Evolutionary conservation across 2,329 filamentous ascomycete genomes (phyloP).

Genomic region (Cladosporium oxysporum): DNA sequence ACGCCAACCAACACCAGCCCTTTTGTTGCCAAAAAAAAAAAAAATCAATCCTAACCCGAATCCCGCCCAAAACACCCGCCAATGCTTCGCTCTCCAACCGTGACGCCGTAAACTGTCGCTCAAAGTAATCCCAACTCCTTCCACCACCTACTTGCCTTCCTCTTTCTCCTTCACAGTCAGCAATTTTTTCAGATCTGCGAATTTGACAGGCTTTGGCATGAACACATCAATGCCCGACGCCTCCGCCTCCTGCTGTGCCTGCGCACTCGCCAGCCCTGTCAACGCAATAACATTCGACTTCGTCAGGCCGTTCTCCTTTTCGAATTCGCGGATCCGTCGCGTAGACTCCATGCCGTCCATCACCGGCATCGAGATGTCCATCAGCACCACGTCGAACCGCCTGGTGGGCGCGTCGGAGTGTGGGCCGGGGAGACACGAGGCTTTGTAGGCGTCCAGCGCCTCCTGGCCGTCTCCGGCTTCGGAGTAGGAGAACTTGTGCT

Average conservation of each 20-base stretch:
- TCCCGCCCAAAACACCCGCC: neutral
- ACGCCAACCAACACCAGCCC: neutral
- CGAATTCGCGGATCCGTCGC: slow-evolving; percentile 27
- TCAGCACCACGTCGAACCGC: slow-evolving; percentile 48
- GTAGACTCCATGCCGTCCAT: slow-evolving; percentile 31
- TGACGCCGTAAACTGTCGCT: neutral
- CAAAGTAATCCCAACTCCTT: neutral
- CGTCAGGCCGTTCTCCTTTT: slow-evolving; percentile 21
- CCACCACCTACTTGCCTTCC: neutral
- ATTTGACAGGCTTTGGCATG: slow-evolving; percentile 36
- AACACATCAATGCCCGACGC: slow-evolving; percentile 35
- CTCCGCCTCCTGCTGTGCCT: slow-evolving; percentile 32
- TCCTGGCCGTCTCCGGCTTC: slow-evolving; percentile 50
- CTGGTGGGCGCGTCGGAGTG: neutral
- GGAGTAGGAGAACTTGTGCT: slow-evolving; percentile 7
- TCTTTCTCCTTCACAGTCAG: slow-evolving; percentile 13
- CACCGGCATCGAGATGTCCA: slow-evolving; percentile 39
- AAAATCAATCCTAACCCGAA: neutral
- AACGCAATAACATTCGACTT: slow-evolving; percentile 30
- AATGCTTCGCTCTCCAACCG: neutral
- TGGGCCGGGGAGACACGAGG: slow-evolving; percentile 26
- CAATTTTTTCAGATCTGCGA: slow-evolving; percentile 29
- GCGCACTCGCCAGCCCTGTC: slow-evolving; percentile 33
- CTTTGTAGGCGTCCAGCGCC: slow-evolving; percentile 49
- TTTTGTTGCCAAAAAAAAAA: neutral